Evolutionary conservation across 2,329 filamentous ascomycete genomes (phyloP).

Genomic region (Cytospora schulzeri): DNA sequence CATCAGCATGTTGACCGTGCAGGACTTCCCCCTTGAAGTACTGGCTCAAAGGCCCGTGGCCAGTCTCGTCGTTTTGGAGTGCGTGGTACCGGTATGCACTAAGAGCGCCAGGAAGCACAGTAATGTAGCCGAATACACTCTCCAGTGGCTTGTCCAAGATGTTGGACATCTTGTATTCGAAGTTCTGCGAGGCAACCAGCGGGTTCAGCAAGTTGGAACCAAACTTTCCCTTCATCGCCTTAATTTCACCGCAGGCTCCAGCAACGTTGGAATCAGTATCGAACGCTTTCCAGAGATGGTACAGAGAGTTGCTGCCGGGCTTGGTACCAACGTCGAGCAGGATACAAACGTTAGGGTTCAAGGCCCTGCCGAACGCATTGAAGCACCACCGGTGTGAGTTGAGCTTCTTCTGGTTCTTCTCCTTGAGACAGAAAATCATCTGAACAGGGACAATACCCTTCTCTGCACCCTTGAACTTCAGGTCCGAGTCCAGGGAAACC

Average conservation of each 20-base stretch:
- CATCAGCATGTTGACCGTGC: constrained; percentile 92
- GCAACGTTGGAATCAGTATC: constrained; percentile 97
- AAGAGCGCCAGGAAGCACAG: constrained; percentile 89
- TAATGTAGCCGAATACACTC: constrained; percentile 97
- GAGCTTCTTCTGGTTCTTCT: constrained; percentile 95
- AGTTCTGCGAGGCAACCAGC: constrained; percentile 94
- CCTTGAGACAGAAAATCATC: constrained; percentile 97
- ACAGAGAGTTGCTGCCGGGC: constrained; percentile 86
- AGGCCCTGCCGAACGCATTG: constrained; percentile 89
- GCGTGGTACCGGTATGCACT: constrained; percentile 96
- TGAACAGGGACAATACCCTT: constrained; percentile 98
- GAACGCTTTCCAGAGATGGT: constrained; percentile 98
- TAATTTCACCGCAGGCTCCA: constrained; percentile 96
- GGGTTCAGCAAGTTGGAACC: constrained; percentile 88
- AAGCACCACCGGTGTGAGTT: constrained; percentile 99
- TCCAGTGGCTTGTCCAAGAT: constrained; percentile 97
- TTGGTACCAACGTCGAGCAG: constrained; percentile 94
- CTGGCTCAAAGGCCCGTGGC: constrained; percentile 91
- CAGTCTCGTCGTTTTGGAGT: constrained; percentile 93
- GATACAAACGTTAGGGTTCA: constrained; percentile 97
- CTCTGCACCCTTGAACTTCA: constrained; percentile 98
- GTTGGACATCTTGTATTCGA: constrained; percentile 99
- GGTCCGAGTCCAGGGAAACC: constrained; percentile 89
- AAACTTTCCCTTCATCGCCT: constrained; percentile 88
- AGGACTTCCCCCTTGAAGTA: constrained; percentile 99